A percentile compares a stretch with the other conserved stretches of the same genome.
phyloP scores from a whole-genome alignment of 495 filamentous ascomycete species.

The Hypomontagnella monticulosa region DNA sequence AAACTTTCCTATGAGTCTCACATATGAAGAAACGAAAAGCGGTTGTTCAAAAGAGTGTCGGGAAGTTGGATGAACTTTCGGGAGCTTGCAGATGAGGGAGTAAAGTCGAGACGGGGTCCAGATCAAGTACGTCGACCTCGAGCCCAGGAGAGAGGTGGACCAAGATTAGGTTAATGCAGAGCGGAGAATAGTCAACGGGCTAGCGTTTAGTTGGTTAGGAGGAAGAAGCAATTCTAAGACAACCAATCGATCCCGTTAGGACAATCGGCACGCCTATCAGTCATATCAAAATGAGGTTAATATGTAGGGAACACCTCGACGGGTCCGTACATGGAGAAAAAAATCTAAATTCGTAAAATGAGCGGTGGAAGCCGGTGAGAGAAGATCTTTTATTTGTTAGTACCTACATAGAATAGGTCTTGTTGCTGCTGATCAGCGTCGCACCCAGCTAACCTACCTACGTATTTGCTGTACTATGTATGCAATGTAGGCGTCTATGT shows the following conservation, averaged over 20 bases:
- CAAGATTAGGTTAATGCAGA: constrained; percentile 26
- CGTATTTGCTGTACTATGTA: neutral
- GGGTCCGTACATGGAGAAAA: constrained; percentile 8
- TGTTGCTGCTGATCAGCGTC: constrained; percentile 16
- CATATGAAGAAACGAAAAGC: constrained; percentile 22
- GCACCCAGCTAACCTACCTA: neutral
- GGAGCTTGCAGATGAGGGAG: constrained; percentile 3
- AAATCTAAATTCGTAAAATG: constrained; percentile 13
- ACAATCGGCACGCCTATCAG: constrained; percentile 33
- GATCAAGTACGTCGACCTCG: constrained; percentile 36
- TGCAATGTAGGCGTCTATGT: no score
- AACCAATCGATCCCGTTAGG: constrained; percentile 24
- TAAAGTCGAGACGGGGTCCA: constrained; percentile 21
- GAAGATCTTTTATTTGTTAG: constrained; percentile 21
- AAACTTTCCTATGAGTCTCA: constrained; percentile 7
- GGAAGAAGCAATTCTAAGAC: constrained; percentile 40
- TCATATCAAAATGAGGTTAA: constrained; percentile 33
- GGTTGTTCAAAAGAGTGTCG: constrained; percentile 35
- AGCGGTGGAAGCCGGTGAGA: constrained; percentile 5
- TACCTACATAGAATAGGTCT: no score
- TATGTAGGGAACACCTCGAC: constrained; percentile 3
- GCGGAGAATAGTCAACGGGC: constrained; percentile 2
- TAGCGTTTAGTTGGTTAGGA: constrained; percentile 16
- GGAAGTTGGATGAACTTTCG: constrained; percentile 33
- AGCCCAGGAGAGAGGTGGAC: constrained; percentile 3